Evolutionary conservation across 345 rosid species (phyloP), one percentile per base, ranked within the genome.

Genomic region (Euphorbia lathyris): DNA sequence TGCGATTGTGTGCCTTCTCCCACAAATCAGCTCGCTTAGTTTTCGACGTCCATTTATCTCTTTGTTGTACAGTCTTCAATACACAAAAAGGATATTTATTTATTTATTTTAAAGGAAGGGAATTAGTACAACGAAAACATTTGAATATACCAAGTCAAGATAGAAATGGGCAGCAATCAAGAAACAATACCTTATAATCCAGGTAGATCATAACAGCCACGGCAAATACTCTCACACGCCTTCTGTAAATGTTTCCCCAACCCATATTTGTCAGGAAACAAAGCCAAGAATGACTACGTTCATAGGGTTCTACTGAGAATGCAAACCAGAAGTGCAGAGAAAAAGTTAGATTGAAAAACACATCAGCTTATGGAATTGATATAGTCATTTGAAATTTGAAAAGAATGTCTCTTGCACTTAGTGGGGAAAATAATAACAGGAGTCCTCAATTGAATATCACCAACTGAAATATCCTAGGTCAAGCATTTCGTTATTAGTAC

Each of bases 1-100:
- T 94, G 68, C 97, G 92, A 68, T 88, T 83, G 58, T 94, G 98
- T 77, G 88, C 95, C 80, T 73, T 91, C 30, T 87, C 85, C 98
- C 98, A 94, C 58, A 90, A 55, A 48, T 84, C 85, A 38, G 83
- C 62, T 32, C 73, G 66, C 70, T 88, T 94, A 0, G 87, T 66
- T 72, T 83, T 83, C 62, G 63, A 81, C 53, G 74, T 83, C 93
- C 93, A 90, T 78, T 92, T 90, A 72, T 90, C 90, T 79, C 87
- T 86, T 74, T 87, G 86, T 74, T 91, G 97, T 16, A 87, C 68
- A 69, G 90, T 75, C 99, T 94, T 64, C 64, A 81, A 61, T 61
- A 40, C 1, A 43, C 1, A 55, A 29, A 26, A 22, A 52, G 32
- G 16, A n/a, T n/a, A n/a, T n/a, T n/a, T n/a, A n/a, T n/a, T n/a